phyloP scores from a whole-genome alignment of 2,329 filamentous ascomycete species.

The Aspergillus chevalieri region DNA sequence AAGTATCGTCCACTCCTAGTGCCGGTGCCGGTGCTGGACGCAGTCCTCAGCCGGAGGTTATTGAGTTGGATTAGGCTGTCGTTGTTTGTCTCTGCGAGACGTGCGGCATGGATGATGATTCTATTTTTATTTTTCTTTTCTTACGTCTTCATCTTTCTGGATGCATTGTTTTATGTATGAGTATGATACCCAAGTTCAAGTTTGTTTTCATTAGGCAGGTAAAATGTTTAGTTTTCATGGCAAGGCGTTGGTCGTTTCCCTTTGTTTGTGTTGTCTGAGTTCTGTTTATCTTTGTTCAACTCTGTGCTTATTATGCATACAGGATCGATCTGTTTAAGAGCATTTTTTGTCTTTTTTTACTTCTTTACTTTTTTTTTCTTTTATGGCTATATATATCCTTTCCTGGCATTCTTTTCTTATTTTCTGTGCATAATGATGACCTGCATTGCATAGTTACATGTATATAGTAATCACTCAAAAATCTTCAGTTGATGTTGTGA shows the following conservation, averaged over 20 bases:
- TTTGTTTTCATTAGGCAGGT: background rate
- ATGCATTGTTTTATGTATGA: background rate
- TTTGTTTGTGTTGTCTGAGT: background rate
- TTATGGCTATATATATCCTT: no score
- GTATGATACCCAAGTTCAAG: background rate
- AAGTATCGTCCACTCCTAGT: slow-evolving; percentile 1
- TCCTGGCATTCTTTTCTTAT: no score
- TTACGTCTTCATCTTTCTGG: background rate
- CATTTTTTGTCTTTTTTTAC: no score
- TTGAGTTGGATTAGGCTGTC: slow-evolving; percentile 16
- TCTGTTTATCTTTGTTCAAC: no score
- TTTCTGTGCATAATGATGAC: no score
- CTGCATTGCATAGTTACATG: background rate
- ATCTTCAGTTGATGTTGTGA: background rate
- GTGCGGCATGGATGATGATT: background rate
- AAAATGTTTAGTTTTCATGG: slow-evolving; percentile 1
- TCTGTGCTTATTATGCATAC: background rate
- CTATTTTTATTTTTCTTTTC: background rate
- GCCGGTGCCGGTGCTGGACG: background rate
- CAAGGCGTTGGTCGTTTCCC: slow-evolving; percentile 4
- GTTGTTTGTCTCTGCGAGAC: background rate
- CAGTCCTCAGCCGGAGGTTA: slow-evolving; percentile 10
- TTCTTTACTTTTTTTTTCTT: no score
- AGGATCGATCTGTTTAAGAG: no score
- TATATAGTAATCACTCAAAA: background rate